These are phyloP conservation scores for Ceratobasidium sp. DNA, from an alignment of 1,284 basidiomycete species.

Conservation along the genomic window DNA sequence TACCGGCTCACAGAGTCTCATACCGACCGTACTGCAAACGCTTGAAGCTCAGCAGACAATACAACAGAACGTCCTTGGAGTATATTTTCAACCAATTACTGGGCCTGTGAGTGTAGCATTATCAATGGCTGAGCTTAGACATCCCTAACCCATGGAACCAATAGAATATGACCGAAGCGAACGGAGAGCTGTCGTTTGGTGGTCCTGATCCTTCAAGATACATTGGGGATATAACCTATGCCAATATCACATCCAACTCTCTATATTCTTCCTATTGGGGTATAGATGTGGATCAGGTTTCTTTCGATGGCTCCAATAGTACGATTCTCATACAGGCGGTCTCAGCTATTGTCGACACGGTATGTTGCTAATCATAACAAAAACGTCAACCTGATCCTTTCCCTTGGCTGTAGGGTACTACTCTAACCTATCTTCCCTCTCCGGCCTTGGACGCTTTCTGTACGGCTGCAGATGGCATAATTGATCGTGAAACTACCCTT, in stretches of 20 bases:
- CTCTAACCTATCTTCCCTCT: constrained; percentile 37
- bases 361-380: neutral
- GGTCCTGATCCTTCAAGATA: constrained; percentile 37
- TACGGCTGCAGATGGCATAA: constrained; percentile 2
- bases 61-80: constrained; percentile 38
- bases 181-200: constrained; percentile 42
- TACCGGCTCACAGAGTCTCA: constrained; percentile 16
- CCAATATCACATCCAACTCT: constrained; percentile 24
- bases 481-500: constrained; percentile 15
- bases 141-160: neutral
- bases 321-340: neutral
- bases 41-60: constrained; percentile 4
- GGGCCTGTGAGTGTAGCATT: constrained; percentile 2
- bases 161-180: constrained; percentile 28
- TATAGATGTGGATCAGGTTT: constrained; percentile 30
- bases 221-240: constrained; percentile 36
- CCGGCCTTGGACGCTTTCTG: constrained; percentile 22
- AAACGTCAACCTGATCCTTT: neutral
- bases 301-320: neutral
- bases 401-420: constrained; percentile 20
- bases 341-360: constrained; percentile 36
- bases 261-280: constrained; percentile 38
- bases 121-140: neutral
- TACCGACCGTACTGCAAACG: constrained; percentile 39
- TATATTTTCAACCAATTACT: constrained; percentile 38